A percentile compares a stretch with the other conserved stretches of the same genome.
phyloP scores from a whole-genome alignment of 2,329 filamentous ascomycete genomes.

The Dactylellina haptotyla region DNA sequence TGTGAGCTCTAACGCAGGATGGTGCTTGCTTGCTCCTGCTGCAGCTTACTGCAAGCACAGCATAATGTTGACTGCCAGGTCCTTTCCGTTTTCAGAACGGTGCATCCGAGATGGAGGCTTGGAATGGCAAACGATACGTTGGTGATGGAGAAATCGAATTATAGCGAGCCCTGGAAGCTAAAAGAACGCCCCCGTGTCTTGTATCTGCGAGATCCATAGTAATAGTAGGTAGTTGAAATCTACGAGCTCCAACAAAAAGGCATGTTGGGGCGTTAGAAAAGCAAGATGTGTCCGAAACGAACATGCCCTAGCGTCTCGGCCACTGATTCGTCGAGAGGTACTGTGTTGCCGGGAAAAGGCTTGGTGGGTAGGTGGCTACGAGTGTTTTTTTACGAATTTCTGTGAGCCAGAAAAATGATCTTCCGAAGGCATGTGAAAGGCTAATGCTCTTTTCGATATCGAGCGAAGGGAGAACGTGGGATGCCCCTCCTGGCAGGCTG shows the following conservation, averaged over 20 bases:
- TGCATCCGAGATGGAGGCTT: conserved; percentile 54
- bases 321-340: conserved; percentile 25
- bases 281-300: not conserved
- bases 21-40: conserved; percentile 41
- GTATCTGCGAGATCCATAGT: conserved; percentile 7
- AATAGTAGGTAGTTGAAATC: not conserved
- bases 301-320: conserved; percentile 16
- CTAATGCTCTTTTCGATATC: conserved; percentile 3
- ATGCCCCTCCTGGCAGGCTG: conserved; percentile 32
- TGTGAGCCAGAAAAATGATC: conserved; percentile 31
- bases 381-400: not conserved
- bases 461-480: conserved; percentile 23
- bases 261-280: conserved; percentile 7
- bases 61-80: conserved; percentile 20
- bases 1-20: conserved; percentile 45
- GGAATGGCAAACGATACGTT: conserved; percentile 24
- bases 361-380: not conserved
- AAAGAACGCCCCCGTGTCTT: conserved; percentile 4
- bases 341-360: conserved; percentile 11
- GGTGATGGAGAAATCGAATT: not conserved
- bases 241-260: not conserved
- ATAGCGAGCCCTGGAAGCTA: not conserved
- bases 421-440: conserved; percentile 52
- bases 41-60: conserved; percentile 44
- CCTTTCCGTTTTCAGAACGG: conserved; percentile 47